Evolutionary conservation across 345 rosid genomes (phyloP), one percentile per base, ranked within the genome.

Genomic region (Hirschfeldia incana): DNA sequence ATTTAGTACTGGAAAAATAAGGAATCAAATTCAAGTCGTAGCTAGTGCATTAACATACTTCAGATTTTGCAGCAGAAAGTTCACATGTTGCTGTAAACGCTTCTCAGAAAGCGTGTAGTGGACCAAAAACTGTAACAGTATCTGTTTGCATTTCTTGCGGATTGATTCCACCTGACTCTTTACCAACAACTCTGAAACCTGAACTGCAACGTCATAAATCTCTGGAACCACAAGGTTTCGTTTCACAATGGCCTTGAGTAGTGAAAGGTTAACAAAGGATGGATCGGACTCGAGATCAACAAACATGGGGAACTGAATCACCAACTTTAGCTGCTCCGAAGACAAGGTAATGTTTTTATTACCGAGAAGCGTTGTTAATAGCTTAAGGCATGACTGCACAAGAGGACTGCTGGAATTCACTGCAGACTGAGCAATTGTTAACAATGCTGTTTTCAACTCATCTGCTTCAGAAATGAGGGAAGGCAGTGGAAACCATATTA

Each of bases 251-350:
- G 96, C 96, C 76, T 86, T 88, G 62, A 95, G 85, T 73, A 95
- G 96, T 13, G 90, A 83, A 51, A 95, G 90, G 55, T 96, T 89
- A 63, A 85, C 67, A 83, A 67, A 78, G 39, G 97, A 90, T 63
- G 96, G 83, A 80, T 86, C 83, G 74, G 90, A 90, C 69, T 89
- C 96, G 58, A 93, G 89, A 81, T 95, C 97, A 67, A 84, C 86
- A 87, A 95, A 95, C 75, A 93, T 61, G 10, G 98, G 99, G 80
- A 91, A 91, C 82, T 84, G 90, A 78, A 93, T 84, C 72, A 93
- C 81, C 74, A 86, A 63, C 67, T 80, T 89, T 42, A 91, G 64
- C 76, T 95, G 96, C 70, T 91, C 94, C 2, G 89, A 77, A 32
- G 99, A 89, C 65, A 93, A 90, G 62, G 88, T 86, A 8, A 90